Base-by-base conservation (phyloP, 768 basidiomycete genomes). In the Lyophyllum decastes region DNA sequence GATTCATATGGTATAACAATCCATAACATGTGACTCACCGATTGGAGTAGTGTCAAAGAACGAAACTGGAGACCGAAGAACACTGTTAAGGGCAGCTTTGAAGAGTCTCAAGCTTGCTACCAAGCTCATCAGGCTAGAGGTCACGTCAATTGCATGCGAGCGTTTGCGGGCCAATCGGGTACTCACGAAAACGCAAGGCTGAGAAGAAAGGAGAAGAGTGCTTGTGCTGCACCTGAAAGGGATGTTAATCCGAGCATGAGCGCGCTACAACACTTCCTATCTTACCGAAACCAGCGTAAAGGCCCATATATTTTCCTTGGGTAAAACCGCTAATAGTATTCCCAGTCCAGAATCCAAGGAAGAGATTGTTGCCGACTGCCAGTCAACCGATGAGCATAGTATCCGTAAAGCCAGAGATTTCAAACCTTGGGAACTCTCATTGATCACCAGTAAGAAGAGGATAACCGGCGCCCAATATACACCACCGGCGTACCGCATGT, bases 21-120 rank as follows among this genome's bases (percentile, higher is more conserved):
- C 0, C 19, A 25, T 19, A 22, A 2, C 14, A 8, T 5, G 16
- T 12, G 55, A 25, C 14, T 33, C 62, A 84, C 86, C 85, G 66
- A 86, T 79, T 0, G 86, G 86, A 0, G 88, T 90, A 0, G 87
- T 86, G 65, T 92, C 89, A 64, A 89, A 90, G 73, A 89, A 90
- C 3, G 85, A 81, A 0, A 78, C 68, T 0, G 87, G 85, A 9
- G 87, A 87, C 4, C 79, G 72, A 52, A 92, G 64, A 4, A 92
- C 85, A 14, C 77, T 75, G 5, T 60, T 66, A 10, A 90, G 71
- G 0, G 87, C 87, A 4, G 73, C 68, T 61, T 75, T 81, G 72
- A 88, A 89, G 38, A 90, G 67, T 9, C 69, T 73, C 54, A 81
- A 64, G 65, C 81, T 79, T 10, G 78, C 80, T 2, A 67, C 57